Conservation (phyloP, 495 filamentous ascomycete genomes). For the Trichoderma virens region DNA sequence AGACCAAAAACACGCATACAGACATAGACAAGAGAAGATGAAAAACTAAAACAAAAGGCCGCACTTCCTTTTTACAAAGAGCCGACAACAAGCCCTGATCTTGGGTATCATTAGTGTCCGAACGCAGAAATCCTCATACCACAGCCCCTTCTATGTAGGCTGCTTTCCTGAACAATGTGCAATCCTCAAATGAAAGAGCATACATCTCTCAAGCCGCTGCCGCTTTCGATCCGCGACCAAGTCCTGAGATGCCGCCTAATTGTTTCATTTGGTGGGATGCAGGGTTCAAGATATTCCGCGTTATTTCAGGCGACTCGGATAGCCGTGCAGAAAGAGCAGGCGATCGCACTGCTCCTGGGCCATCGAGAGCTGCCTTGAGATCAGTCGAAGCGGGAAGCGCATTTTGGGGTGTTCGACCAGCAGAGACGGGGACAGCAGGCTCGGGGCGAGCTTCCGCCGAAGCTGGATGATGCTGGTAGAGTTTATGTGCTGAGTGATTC, state of each 20-base stretch:
- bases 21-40: neutral
- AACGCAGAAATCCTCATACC: slow-evolving; percentile 7
- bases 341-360: neutral
- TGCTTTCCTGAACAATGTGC: neutral
- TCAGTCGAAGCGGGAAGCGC: neutral
- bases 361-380: neutral
- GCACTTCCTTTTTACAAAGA: slow-evolving; percentile 2
- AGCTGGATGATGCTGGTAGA: slow-evolving; percentile 30
- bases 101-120: slow-evolving; percentile 10
- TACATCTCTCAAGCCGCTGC: neutral
- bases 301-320: slow-evolving; percentile 6
- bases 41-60: neutral
- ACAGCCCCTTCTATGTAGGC: neutral
- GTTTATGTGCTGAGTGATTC: slow-evolving; percentile 65
- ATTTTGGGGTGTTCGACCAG: slow-evolving; percentile 10
- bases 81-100: neutral
- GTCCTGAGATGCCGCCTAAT: neutral
- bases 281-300: neutral
- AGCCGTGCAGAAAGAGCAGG: neutral
- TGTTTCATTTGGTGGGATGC: slow-evolving; percentile 3
- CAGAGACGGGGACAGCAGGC: slow-evolving; percentile 10
- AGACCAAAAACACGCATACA: neutral
- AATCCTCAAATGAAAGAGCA: neutral
- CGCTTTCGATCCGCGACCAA: neutral
- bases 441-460: slow-evolving; percentile 23